Evolutionary conservation across 2,329 filamentous ascomycete genomes (phyloP).

Genomic region (Akanthomyces uredinophilus): DNA sequence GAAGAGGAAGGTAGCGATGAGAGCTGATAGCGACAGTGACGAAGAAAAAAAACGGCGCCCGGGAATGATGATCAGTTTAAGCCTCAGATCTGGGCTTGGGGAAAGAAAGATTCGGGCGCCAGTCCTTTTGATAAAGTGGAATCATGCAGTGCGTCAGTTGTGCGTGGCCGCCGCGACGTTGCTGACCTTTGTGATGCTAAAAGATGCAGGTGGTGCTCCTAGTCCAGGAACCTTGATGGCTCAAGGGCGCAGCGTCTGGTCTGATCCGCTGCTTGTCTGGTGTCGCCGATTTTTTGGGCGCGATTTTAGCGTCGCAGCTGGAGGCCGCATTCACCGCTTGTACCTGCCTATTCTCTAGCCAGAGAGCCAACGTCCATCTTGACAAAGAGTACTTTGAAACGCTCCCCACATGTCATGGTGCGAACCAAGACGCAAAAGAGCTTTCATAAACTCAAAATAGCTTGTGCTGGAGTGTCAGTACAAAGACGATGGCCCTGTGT

Average conservation of each 20-base stretch:
- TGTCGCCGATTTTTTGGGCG: not conserved
- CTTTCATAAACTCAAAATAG: too few species aligned
- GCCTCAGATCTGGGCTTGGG: not conserved
- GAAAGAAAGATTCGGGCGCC: not conserved
- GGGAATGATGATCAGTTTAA: not conserved
- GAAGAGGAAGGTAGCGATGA: not conserved
- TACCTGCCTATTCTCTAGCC: too few species aligned
- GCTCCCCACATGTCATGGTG: too few species aligned
- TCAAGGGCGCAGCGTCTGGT: not conserved
- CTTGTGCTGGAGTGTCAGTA: too few species aligned
- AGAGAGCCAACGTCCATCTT: too few species aligned
- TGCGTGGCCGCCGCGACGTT: not conserved
- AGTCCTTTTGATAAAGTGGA: not conserved
- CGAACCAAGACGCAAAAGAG: too few species aligned
- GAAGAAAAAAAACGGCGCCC: not conserved
- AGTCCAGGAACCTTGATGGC: constrained; percentile 10
- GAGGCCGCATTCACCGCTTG: not conserved
- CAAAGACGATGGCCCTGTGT: too few species aligned
- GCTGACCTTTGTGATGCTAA: constrained; percentile 8
- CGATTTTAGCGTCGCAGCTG: too few species aligned
- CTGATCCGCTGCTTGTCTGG: not conserved
- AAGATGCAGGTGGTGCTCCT: not conserved
- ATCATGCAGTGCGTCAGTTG: constrained; percentile 1
- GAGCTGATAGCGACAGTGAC: not conserved
- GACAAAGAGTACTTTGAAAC: too few species aligned